Percentiles rank a stretch among this genome's conserved stretches.
Conservation (phyloP, 2,329 filamentous ascomycete species). For the Trichoderma sp. region DNA sequence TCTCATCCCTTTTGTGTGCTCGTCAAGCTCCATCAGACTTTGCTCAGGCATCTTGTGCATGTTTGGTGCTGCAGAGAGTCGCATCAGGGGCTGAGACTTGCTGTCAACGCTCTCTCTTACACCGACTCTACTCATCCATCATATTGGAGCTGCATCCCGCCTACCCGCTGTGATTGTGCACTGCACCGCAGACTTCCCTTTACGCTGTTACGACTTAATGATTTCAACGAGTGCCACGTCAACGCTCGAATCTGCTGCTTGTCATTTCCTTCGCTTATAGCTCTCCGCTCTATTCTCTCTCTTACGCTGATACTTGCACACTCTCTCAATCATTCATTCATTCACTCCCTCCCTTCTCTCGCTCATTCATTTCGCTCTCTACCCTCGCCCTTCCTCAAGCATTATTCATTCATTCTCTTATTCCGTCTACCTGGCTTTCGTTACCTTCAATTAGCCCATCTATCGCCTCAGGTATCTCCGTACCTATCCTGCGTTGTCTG, state of each 20-base stretch:
- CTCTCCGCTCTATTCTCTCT: background rate
- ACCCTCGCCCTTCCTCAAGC: background rate
- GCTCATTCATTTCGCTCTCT: background rate
- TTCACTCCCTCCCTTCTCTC: background rate
- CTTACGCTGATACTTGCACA: background rate
- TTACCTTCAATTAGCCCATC: background rate
- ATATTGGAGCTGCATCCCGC: constrained; percentile 16
- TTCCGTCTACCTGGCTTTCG: background rate
- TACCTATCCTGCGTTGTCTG: background rate
- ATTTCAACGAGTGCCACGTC: constrained; percentile 21
- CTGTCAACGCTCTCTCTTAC: constrained; percentile 17
- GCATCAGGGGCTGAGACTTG: background rate
- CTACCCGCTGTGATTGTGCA: constrained; percentile 15
- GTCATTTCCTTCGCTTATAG: background rate
- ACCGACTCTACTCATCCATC: constrained; percentile 4
- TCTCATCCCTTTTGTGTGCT: background rate
- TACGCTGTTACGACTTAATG: constrained; percentile 25
- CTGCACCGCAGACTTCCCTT: constrained; percentile 8
- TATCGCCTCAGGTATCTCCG: background rate
- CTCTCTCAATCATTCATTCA: background rate
- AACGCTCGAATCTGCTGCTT: background rate
- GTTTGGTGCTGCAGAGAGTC: background rate
- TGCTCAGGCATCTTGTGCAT: background rate
- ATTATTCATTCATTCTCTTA: background rate
- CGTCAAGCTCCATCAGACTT: background rate